Evolutionary conservation across 768 basidiomycete species (phyloP).

Genomic region (Lyophyllum shimeji): DNA sequence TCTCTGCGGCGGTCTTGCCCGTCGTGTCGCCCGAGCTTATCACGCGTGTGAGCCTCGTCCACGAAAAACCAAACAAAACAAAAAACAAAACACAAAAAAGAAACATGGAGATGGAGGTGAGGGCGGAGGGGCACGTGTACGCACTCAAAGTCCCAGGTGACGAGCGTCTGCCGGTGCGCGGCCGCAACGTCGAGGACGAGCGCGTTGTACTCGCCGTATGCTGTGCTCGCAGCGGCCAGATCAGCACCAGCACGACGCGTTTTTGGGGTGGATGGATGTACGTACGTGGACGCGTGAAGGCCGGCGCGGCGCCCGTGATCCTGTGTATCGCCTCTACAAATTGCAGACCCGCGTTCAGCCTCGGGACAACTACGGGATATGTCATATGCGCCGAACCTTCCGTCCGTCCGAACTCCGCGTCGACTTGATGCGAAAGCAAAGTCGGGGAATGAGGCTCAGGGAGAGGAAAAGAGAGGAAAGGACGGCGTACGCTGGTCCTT

Average conservation of each 20-base stretch:
- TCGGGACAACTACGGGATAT: too few relatives aligned
- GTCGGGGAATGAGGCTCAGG: not conserved
- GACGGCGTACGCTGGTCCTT: conserved; percentile 29
- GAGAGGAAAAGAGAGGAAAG: not conserved
- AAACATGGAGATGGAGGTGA: too few relatives aligned
- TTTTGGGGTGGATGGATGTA: not conserved
- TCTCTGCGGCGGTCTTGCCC: conserved; percentile 27
- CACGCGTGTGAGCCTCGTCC: too few relatives aligned
- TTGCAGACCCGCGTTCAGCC: too few relatives aligned
- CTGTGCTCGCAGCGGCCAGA: too few relatives aligned
- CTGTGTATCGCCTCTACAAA: conserved; percentile 34
- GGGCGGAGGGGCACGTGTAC: too few relatives aligned
- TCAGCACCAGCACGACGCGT: too few relatives aligned
- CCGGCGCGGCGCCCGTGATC: conserved; percentile 36
- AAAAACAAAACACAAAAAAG: too few relatives aligned
- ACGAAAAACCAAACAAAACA: not conserved
- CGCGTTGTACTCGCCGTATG: conserved; percentile 41
- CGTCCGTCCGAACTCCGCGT: conserved; percentile 34
- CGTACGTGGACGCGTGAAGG: conserved; percentile 42
- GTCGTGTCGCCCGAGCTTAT: conserved; percentile 37
- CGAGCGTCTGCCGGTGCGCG: conserved; percentile 19
- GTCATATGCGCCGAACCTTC: conserved; percentile 29
- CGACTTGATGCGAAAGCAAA: conserved; percentile 20
- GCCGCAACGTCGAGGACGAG: conserved; percentile 28
- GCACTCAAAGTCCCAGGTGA: conserved; percentile 29